These are phyloP conservation scores for Clavispora asparagi DNA, from an alignment of 805 yeast species.

Conservation along the genomic window DNA sequence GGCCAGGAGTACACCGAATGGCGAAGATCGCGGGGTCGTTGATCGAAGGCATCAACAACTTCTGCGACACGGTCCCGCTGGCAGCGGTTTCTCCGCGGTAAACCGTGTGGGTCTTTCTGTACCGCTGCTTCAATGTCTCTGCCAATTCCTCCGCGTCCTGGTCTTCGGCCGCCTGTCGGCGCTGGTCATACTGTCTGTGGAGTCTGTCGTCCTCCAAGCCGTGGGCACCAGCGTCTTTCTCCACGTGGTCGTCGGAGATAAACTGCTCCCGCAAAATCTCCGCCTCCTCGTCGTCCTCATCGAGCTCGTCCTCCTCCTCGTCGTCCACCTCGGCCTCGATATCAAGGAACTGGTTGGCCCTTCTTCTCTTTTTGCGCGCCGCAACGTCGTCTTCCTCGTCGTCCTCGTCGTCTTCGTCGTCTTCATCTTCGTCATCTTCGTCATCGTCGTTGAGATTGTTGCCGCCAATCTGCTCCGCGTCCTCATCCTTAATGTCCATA, in stretches of 20 bases:
- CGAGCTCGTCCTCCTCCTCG: conserved; percentile 90
- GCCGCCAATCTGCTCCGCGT: conserved; percentile 3
- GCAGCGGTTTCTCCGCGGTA: conserved; percentile 79
- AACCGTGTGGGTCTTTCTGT: conserved; percentile 79
- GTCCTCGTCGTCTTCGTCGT: conserved; percentile 45
- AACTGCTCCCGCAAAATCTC: conserved; percentile 80
- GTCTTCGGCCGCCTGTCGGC: conserved; percentile 81
- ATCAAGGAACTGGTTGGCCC: conserved; percentile 85
- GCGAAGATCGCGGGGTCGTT: conserved; percentile 97
- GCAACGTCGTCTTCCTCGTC: conserved; percentile 46
- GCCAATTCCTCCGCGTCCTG: conserved; percentile 95
- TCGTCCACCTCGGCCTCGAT: conserved; percentile 99
- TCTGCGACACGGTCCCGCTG: conserved; percentile 71
- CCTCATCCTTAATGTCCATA: conserved; percentile 7
- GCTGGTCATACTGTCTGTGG: conserved; percentile 87
- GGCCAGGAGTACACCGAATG: conserved; percentile 86
- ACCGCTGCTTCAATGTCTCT: conserved; percentile 83
- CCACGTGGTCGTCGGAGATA: conserved; percentile 69
- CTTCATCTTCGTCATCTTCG: conserved; percentile 46
- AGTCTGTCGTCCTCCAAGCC: conserved; percentile 53
- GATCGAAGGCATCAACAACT: conserved; percentile 88
- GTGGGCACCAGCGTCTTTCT: conserved; percentile 50
- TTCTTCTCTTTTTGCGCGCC: conserved; percentile 43
- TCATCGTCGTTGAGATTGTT: conserved; percentile 16
- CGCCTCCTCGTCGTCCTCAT: conserved; percentile 86